A percentile compares a stretch with the other conserved stretches of the same genome.
Evolutionary conservation across 148 eudicot genomes (phyloP).

Genomic region (Silene conica): DNA sequence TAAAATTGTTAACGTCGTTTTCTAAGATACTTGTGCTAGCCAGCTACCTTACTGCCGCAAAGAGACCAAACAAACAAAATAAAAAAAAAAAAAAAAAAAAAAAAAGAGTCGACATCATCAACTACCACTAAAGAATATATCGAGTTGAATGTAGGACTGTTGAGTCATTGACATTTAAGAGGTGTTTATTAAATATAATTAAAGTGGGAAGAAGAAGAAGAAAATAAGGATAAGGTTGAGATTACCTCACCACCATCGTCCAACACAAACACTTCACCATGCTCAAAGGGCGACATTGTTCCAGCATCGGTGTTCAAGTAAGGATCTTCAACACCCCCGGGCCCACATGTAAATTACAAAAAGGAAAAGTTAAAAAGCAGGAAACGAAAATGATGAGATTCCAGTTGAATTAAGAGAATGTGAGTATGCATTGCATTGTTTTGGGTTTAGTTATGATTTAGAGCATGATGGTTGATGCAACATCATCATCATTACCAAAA

Average conservation of each 20-base stretch:
- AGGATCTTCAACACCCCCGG: slow-evolving; percentile 64
- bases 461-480: too few species aligned
- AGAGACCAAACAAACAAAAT: slow-evolving; percentile 17
- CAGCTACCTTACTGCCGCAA: slow-evolving; percentile 32
- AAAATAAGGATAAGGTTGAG: not conserved
- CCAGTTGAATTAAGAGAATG: slow-evolving; percentile 4
- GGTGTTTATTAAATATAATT: not conserved
- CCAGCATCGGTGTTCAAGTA: slow-evolving; percentile 95
- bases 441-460: too few species aligned
- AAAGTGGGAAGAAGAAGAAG: not conserved
- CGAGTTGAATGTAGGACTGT: slow-evolving; percentile 11
- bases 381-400: not conserved
- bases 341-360: not conserved
- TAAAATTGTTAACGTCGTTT: slow-evolving; percentile 15
- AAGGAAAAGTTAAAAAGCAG: not conserved
- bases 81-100: not conserved
- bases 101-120: slow-evolving; percentile 24
- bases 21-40: slow-evolving; percentile 23
- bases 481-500: too few species aligned
- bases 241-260: slow-evolving; percentile 98
- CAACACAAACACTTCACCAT: slow-evolving; percentile 90
- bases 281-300: slow-evolving; percentile 98
- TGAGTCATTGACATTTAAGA: slow-evolving; percentile 12
- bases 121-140: slow-evolving; percentile 10
- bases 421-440: not conserved